Evolutionary conservation across 2,329 filamentous ascomycete species (phyloP), one percentile per base, ranked within the genome.

Genomic region (Scedosporium minutisporum): DNA sequence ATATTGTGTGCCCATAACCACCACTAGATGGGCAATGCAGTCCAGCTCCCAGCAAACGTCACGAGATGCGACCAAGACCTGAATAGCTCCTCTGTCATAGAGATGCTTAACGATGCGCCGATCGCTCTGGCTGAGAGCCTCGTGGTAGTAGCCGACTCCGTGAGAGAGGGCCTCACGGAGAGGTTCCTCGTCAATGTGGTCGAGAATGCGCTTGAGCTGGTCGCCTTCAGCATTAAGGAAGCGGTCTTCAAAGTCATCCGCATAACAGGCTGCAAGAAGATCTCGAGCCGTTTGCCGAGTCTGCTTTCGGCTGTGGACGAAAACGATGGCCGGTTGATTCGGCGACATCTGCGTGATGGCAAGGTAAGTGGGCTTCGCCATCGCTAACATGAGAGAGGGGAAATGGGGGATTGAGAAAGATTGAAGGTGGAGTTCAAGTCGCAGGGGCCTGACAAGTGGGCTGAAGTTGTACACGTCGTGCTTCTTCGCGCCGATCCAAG

Each of bases 381-480:
- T 99, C 14, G 95, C 93, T 68, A 99, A 84, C 95, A 99, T 99
- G 48, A 99, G 82, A 10, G 95, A 97, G 3, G 95, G 96, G 78
- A 96, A 97, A 72, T 99, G 96, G 57, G 96, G 92, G 64, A 96
- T 96, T 29, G 88, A 90, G 77, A 95, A 99, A 1, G 93, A 93
- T 75, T 99, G 95, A 58, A 99, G 89, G 72, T 97, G 92, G 63
- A 99, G 84, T 73, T 97, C 93, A 38, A 99, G 79, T 23, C 93
- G 93, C 18, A 97, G 86, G 1, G 92, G 89, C 63, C 96, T 88
- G 65, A 93, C 87, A 70, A 93, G 89, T 2, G 95, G 95, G 69
- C 91, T 96, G 78, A 99, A 99, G 77, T 99, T 99, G 82, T 93
- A 99, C 66, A 96, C 96, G 58, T 95, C 96, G 73, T 99, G 95